Percentiles rank a stretch among this genome's conserved stretches.
These are phyloP conservation scores for Rhynchospora breviuscula DNA, from an alignment of 176 grass and related monocot genomes.

Conservation along the genomic window DNA sequence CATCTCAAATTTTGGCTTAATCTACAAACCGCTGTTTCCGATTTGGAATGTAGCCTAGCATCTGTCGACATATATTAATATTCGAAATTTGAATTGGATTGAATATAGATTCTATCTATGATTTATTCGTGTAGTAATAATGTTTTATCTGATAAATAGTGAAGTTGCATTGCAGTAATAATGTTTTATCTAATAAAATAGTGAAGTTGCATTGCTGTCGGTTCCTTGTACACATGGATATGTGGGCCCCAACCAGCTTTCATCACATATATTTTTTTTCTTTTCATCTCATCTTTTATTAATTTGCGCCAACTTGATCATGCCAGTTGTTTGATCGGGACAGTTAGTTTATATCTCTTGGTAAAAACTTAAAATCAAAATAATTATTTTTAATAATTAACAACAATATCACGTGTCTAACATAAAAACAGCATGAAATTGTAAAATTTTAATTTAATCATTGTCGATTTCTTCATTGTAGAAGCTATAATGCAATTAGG, in stretches of 20 bases:
- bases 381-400: neutral
- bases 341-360: neutral
- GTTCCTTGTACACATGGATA: slow-evolving; percentile 20
- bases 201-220: neutral
- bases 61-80: neutral
- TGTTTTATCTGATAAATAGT: slow-evolving; percentile 18
- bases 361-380: slow-evolving; percentile 1
- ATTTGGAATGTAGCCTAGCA: slow-evolving; percentile 1
- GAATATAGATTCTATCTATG: neutral
- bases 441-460: neutral
- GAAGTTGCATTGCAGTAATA: neutral
- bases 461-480: neutral
- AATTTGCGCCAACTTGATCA: slow-evolving; percentile 6
- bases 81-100: slow-evolving; percentile 11
- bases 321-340: slow-evolving; percentile 26
- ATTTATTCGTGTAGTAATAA: slow-evolving; percentile 2
- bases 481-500: slow-evolving; percentile 21
- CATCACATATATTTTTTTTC: slow-evolving; percentile 19
- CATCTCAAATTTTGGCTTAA: slow-evolving; percentile 12
- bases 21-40: neutral
- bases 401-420: neutral
- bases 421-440: no score
- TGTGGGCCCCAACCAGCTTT: slow-evolving; percentile 13
- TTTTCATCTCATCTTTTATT: slow-evolving; percentile 5
- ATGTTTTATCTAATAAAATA: no score